phyloP scores from a whole-genome alignment of 78 protist species.

The Chrysochromulina tobinii region DNA sequence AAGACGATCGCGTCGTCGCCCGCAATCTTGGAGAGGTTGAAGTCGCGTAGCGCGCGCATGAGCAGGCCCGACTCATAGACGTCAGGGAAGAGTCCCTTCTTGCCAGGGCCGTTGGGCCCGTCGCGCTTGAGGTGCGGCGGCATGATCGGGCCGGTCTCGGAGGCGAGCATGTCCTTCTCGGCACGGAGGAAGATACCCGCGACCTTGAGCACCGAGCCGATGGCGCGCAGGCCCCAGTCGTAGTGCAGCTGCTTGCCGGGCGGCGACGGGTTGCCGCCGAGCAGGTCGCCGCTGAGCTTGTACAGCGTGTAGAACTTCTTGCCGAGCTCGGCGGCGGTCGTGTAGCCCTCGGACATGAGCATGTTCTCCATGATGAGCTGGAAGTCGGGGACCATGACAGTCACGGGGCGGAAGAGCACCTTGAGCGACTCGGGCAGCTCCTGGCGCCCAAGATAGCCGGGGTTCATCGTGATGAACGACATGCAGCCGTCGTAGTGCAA shows the following conservation, averaged over 20 bases:
- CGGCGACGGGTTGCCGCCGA: not conserved
- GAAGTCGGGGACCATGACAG: conserved; percentile 85
- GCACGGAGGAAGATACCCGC: conserved; percentile 85
- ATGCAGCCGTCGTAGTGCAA: conserved; percentile 26
- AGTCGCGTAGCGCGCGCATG: conserved; percentile 79
- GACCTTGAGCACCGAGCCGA: conserved; percentile 77
- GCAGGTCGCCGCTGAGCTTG: conserved; percentile 68
- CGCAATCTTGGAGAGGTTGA: conserved; percentile 65
- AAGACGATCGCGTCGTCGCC: conserved; percentile 70
- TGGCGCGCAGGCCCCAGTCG: conserved; percentile 92
- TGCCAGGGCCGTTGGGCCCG: no score
- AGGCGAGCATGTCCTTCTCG: conserved; percentile 61
- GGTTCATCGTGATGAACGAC: conserved; percentile 87
- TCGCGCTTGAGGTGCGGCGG: conserved; percentile 16
- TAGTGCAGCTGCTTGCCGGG: conserved; percentile 76
- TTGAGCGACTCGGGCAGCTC: conserved; percentile 88
- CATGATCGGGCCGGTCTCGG: no score
- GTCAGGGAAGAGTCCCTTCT: conserved; percentile 52
- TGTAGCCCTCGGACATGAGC: conserved; percentile 63
- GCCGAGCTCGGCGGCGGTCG: conserved; percentile 56
- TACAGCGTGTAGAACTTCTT: conserved; percentile 79
- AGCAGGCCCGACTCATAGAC: conserved; percentile 62
- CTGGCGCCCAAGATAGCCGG: conserved; percentile 85
- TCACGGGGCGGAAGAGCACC: conserved; percentile 35
- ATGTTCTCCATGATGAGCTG: conserved; percentile 76